Percentiles rank a stretch among this genome's conserved stretches.
phyloP scores from a whole-genome alignment of 2,329 filamentous ascomycete genomes.

The Cordyceps tenuipes region DNA sequence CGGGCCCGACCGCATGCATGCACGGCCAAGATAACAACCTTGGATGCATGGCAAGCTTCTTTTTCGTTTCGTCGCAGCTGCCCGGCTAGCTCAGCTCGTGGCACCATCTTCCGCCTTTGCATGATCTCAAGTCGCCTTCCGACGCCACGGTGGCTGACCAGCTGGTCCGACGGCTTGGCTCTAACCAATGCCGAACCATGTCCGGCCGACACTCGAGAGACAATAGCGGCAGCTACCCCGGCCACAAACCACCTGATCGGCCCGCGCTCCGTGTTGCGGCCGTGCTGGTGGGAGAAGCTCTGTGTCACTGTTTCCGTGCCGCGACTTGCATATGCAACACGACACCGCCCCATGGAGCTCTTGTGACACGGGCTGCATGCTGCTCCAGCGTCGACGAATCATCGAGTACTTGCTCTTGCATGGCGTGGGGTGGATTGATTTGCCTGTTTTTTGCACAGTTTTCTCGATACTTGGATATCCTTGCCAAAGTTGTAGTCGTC shows the following conservation, averaged over 20 bases:
- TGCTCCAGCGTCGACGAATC: neutral
- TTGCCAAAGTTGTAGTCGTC: neutral
- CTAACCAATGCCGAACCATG: neutral
- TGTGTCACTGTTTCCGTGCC: neutral
- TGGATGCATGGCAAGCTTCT: too few relatives aligned
- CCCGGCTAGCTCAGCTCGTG: neutral
- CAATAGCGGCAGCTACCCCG: neutral
- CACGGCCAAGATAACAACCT: too few relatives aligned
- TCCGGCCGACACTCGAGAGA: neutral
- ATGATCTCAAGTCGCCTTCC: neutral
- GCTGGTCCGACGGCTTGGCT: neutral
- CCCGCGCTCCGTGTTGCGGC: slow-evolving; percentile 3
- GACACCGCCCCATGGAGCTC: too few relatives aligned
- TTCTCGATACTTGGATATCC: neutral
- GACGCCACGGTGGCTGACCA: neutral
- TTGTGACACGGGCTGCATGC: neutral
- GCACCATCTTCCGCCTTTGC: neutral
- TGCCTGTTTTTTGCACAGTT: neutral
- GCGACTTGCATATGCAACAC: neutral
- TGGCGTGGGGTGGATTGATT: neutral
- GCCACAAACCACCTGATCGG: slow-evolving; percentile 5
- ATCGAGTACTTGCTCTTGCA: neutral
- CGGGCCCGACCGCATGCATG: too few relatives aligned
- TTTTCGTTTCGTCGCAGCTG: neutral
- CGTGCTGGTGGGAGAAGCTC: neutral